phyloP scores from a whole-genome alignment of 73 alveolate species.

The Diophrys sp. region DNA sequence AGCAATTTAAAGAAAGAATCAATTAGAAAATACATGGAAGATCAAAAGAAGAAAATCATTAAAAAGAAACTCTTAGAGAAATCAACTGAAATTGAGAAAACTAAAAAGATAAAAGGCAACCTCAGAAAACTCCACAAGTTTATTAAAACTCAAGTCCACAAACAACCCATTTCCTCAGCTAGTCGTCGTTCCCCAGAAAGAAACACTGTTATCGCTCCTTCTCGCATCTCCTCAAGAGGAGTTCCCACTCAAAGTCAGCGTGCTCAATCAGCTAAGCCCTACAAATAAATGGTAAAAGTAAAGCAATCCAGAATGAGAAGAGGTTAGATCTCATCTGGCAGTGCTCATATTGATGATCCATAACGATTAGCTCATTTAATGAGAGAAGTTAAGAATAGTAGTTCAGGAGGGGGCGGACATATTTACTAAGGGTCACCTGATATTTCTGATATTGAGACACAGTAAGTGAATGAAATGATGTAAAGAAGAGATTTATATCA shows the following conservation, averaged over 20 bases:
- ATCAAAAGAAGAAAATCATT: background rate
- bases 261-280: background rate
- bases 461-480: background rate
- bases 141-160: background rate
- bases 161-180: too few species aligned
- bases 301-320: background rate
- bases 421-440: background rate
- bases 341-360: background rate
- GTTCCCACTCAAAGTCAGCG: background rate
- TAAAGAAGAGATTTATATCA: background rate
- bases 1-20: background rate
- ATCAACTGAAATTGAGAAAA: background rate
- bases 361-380: background rate
- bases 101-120: background rate
- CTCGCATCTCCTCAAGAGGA: background rate
- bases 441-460: background rate
- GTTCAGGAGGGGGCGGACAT: background rate
- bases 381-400: background rate
- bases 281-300: background rate
- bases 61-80: background rate
- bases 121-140: background rate
- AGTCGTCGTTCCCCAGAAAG: background rate
- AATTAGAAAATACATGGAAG: background rate
- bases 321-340: background rate
- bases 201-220: background rate